These are phyloP conservation scores for Phytophthora aleatoria DNA, from an alignment of 352 stramenopile genomes.

Conservation along the genomic window DNA sequence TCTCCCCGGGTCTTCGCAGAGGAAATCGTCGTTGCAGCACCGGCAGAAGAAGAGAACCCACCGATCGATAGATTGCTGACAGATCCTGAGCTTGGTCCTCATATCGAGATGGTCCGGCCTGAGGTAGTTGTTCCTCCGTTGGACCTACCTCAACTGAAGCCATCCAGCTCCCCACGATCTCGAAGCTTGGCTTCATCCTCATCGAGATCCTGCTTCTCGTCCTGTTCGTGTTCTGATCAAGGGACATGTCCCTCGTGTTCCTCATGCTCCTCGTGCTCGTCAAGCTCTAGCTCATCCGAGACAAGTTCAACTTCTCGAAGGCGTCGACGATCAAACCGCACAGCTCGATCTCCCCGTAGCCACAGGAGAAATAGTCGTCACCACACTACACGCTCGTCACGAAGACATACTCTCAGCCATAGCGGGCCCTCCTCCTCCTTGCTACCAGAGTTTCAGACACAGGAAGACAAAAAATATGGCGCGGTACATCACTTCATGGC, in stretches of 20 bases:
- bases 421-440: slow-evolving; percentile 19
- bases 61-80: not conserved
- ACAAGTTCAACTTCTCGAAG: slow-evolving; percentile 3
- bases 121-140: slow-evolving; percentile 19
- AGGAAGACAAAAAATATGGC: slow-evolving; percentile 22
- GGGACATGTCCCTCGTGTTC: slow-evolving; percentile 11
- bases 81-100: not conserved
- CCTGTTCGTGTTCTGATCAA: slow-evolving; percentile 11
- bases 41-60: not conserved
- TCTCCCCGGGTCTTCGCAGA: slow-evolving; percentile 49
- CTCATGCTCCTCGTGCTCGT: slow-evolving; percentile 33
- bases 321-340: slow-evolving; percentile 10
- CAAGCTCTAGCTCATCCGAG: slow-evolving; percentile 14
- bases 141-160: slow-evolving; percentile 2
- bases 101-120: not conserved
- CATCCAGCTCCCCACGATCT: slow-evolving; percentile 7
- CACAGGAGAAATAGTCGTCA: not conserved
- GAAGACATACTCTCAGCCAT: slow-evolving; percentile 5
- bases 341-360: slow-evolving; percentile 13
- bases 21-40: slow-evolving; percentile 15
- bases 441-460: not conserved
- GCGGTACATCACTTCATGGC: slow-evolving; percentile 40
- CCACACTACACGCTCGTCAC: slow-evolving; percentile 11
- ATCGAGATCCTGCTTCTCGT: slow-evolving; percentile 10
- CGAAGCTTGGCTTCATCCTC: slow-evolving; percentile 5